Evolutionary conservation across 768 basidiomycete genomes (phyloP).

Genomic region (Pulveroboletus sp.): DNA sequence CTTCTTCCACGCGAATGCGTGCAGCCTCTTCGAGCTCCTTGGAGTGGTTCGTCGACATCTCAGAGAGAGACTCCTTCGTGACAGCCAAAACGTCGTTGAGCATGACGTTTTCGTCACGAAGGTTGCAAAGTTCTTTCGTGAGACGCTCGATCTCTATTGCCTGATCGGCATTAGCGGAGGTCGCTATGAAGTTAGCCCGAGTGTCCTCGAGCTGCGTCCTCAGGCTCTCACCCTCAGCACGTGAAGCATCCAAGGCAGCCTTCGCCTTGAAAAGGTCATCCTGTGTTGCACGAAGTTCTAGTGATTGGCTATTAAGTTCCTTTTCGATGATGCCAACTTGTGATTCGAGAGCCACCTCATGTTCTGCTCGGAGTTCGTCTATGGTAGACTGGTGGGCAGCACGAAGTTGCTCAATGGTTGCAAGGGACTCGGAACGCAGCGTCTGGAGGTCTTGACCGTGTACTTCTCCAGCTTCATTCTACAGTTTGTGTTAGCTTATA

Average conservation of each 20-base stretch:
- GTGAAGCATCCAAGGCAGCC: slow-evolving; percentile 46
- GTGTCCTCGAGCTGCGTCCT: slow-evolving; percentile 64
- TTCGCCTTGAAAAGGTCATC: slow-evolving; percentile 82
- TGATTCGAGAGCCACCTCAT: slow-evolving; percentile 54
- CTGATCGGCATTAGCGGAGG: slow-evolving; percentile 44
- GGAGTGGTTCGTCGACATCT: slow-evolving; percentile 65
- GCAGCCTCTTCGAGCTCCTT: slow-evolving; percentile 77
- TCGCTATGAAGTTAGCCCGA: slow-evolving; percentile 41
- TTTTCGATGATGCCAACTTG: slow-evolving; percentile 58
- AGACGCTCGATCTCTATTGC: slow-evolving; percentile 54
- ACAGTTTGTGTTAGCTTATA: slow-evolving; percentile 10
- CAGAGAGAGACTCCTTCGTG: slow-evolving; percentile 66
- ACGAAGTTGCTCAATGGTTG: slow-evolving; percentile 66
- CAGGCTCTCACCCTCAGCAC: slow-evolving; percentile 52
- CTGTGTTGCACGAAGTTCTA: slow-evolving; percentile 81
- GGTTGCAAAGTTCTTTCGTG: slow-evolving; percentile 51
- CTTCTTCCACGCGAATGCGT: slow-evolving; percentile 63
- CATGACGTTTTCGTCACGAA: slow-evolving; percentile 68
- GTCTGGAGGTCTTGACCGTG: slow-evolving; percentile 70
- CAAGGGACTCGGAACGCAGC: slow-evolving; percentile 62
- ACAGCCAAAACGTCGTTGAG: slow-evolving; percentile 62
- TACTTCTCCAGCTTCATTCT: slow-evolving; percentile 67
- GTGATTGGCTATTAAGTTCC: slow-evolving; percentile 52
- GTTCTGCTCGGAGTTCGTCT: slow-evolving; percentile 60
- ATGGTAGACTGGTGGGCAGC: slow-evolving; percentile 56